Evolutionary conservation across 805 yeast genomes (phyloP), one percentile per base, ranked within the genome.

Genomic region (Tetrapisispora pingtungensis): DNA sequence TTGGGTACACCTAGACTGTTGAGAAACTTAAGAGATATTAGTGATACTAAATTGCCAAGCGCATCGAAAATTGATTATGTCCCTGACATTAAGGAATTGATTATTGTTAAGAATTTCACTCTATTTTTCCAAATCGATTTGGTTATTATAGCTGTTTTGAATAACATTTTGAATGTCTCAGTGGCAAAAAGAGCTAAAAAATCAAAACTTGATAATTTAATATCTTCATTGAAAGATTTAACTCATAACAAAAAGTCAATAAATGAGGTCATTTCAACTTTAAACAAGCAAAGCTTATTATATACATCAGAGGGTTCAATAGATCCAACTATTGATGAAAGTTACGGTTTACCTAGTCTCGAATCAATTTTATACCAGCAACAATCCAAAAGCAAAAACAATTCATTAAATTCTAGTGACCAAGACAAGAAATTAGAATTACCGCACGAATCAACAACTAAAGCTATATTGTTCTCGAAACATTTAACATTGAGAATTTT

Each of bases 51-150:
- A 46, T 48, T 70, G 6, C 79, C 78, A 0, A 59, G 66, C 10
- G 63, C 65, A 19, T 62, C 66, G 1, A 61, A 59, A 44, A 59
- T 62, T 40, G 66, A 62, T 45, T 62, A 62, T 38, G 65, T 62
- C 20, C 57, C 59, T 42, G 71, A 69, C 52, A 47, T 62, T 32
- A 65, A 64, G 48, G 80, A 75, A 50, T 59, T 72, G 33, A 61
- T 70, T 19, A 73, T 75, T 26, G 74, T 75, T 8, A 64, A 68
- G 41, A 71, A 71, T 53, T 69, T 71, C 35, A 71, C 71, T 20
- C 66, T 69, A 24, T 73, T 75, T 39, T 68, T 69, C 45, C 67
- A 68, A 35, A 68, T 74, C 28, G 76, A 74, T 53, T 61, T 64
- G 30, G 54, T 72, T 42, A 58, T 75, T 2, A 56, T 60, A 19